Evolutionary conservation across 345 rosid species (phyloP).

Genomic region (Kernera saxatilis): DNA sequence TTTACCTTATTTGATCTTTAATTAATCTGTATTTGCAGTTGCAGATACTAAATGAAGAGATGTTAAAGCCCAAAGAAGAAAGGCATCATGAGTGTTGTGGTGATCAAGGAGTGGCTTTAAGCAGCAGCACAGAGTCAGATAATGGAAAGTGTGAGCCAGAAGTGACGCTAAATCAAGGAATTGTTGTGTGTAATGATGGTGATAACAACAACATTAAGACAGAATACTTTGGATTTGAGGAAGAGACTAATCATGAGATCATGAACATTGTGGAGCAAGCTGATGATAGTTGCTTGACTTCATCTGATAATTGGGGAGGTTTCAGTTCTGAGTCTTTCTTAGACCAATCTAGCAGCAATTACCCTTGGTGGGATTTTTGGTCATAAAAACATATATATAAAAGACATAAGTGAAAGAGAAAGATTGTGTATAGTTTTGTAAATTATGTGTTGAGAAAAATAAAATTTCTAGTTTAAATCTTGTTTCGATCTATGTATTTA

Average conservation of each 20-base stretch:
- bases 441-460: background rate
- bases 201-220: slow-evolving; percentile 18
- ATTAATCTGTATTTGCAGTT: slow-evolving; percentile 36
- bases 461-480: background rate
- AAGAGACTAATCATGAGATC: slow-evolving; percentile 25
- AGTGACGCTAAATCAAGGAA: slow-evolving; percentile 21
- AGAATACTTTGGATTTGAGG: slow-evolving; percentile 25
- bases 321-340: slow-evolving; percentile 35
- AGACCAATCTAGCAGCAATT: slow-evolving; percentile 40
- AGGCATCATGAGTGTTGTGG: slow-evolving; percentile 9
- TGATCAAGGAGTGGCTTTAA: slow-evolving; percentile 21
- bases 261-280: slow-evolving; percentile 30
- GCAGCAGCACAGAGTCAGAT: slow-evolving; percentile 27
- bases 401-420: background rate
- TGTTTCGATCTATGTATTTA: background rate
- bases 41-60: slow-evolving; percentile 41
- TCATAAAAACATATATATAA: slow-evolving; percentile 17
- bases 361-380: slow-evolving; percentile 55
- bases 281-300: slow-evolving; percentile 37
- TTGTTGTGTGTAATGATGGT: slow-evolving; percentile 2
- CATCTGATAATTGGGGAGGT: slow-evolving; percentile 42
- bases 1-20: background rate
- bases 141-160: slow-evolving; percentile 34
- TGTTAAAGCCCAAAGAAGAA: slow-evolving; percentile 25
- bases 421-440: background rate